These are phyloP conservation scores for Claviceps sp. DNA, from an alignment of 2,329 filamentous ascomycete species.

Conservation along the genomic window DNA sequence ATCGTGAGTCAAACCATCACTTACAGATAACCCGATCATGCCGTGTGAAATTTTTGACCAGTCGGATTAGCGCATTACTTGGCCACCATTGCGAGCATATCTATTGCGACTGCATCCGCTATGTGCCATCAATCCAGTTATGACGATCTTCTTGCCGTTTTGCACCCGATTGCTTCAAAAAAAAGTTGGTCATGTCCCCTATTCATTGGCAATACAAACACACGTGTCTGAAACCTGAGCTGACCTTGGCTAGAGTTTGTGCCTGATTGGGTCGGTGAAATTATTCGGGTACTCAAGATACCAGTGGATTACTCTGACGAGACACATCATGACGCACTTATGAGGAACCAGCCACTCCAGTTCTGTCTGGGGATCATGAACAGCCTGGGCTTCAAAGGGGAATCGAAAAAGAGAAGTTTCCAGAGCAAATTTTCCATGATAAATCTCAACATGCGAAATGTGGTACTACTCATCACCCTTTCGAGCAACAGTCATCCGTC, in stretches of 20 bases:
- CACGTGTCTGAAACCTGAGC: background rate
- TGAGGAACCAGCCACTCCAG: constrained; percentile 60
- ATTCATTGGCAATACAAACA: background rate
- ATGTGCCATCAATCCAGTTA: constrained; percentile 37
- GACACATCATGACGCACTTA: constrained; percentile 53
- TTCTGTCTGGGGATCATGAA: constrained; percentile 68
- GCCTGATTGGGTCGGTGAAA: constrained; percentile 48
- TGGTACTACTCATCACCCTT: constrained; percentile 52
- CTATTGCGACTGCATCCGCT: constrained; percentile 34
- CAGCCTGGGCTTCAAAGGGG: constrained; percentile 59
- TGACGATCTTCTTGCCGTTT: constrained; percentile 60
- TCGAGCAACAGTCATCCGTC: constrained; percentile 41
- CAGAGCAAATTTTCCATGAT: constrained; percentile 63
- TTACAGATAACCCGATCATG: background rate
- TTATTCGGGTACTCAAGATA: constrained; percentile 56
- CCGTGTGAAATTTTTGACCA: constrained; percentile 6
- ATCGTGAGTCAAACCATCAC: constrained; percentile 24
- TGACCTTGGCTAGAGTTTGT: constrained; percentile 36
- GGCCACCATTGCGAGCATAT: constrained; percentile 48
- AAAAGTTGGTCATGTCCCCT: constrained; percentile 14
- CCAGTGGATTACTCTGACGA: constrained; percentile 76
- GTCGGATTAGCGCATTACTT: constrained; percentile 33
- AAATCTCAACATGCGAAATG: constrained; percentile 61
- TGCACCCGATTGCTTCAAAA: constrained; percentile 32
- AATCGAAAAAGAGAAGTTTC: constrained; percentile 47